phyloP scores from a whole-genome alignment of 805 yeast species.

The Saccharomycopsis sp. region DNA sequence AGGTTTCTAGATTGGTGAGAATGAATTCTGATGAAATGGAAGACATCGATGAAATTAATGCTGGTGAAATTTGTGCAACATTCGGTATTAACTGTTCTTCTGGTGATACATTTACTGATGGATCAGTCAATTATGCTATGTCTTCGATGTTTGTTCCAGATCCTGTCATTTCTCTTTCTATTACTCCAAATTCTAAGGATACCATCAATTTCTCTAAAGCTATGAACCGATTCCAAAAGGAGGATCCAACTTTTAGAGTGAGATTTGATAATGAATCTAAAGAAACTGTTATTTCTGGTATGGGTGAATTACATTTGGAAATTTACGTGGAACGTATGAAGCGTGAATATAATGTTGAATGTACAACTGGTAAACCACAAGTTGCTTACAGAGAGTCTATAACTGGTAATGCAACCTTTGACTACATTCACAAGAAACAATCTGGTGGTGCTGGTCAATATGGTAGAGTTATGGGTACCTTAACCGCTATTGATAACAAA shows the following conservation, averaged over 20 bases:
- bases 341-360: constrained; percentile 94
- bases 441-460: constrained; percentile 99
- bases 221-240: constrained; percentile 94
- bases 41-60: constrained; percentile 89
- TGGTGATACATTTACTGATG: constrained; percentile 95
- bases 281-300: constrained; percentile 91
- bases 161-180: constrained; percentile 91
- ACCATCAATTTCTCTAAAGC: constrained; percentile 92
- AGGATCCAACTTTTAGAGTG: constrained; percentile 97
- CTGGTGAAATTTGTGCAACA: constrained; percentile 99
- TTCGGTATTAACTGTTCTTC: constrained; percentile 99
- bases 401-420: constrained; percentile 64
- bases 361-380: constrained; percentile 95
- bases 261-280: constrained; percentile 84
- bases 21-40: constrained; percentile 99
- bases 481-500: constrained; percentile 50
- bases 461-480: constrained; percentile 87
- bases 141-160: constrained; percentile 98
- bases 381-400: constrained; percentile 97
- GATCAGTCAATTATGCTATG: constrained; percentile 76
- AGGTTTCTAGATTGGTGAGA: constrained; percentile 88
- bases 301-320: constrained; percentile 97
- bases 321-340: constrained; percentile 97
- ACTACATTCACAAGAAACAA: constrained; percentile 95
- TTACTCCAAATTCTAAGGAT: constrained; percentile 83